A percentile compares a stretch with the other conserved stretches of the same genome.
phyloP scores from a whole-genome alignment of 2,329 filamentous ascomycete species.

The Sarocladium brachiariae region DNA sequence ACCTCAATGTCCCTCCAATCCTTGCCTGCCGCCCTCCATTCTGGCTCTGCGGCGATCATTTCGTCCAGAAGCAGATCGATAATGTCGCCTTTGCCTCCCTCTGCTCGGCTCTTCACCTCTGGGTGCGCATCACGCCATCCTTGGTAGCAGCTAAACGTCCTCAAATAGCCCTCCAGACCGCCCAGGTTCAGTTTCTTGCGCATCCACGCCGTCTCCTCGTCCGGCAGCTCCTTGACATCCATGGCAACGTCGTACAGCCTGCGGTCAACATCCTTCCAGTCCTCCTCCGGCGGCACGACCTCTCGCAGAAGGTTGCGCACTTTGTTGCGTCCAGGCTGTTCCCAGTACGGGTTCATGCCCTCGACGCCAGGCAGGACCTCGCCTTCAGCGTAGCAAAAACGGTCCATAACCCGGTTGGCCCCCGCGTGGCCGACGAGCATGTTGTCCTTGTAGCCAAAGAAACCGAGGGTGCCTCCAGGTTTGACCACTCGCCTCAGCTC shows the following conservation, averaged over 20 bases:
- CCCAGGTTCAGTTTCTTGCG: constrained; percentile 46
- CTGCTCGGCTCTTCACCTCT: constrained; percentile 37
- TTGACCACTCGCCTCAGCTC: constrained; percentile 47
- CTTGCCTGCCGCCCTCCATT: constrained; percentile 41
- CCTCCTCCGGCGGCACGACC: constrained; percentile 41
- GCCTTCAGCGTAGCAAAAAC: constrained; percentile 46
- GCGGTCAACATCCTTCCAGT: constrained; percentile 47
- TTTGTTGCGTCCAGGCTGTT: constrained; percentile 50
- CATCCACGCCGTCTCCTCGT: constrained; percentile 39
- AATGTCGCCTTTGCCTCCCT: constrained; percentile 53
- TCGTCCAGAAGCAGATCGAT: constrained; percentile 56
- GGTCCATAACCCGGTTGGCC: constrained; percentile 46
- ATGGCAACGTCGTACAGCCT: constrained; percentile 52
- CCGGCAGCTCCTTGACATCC: constrained; percentile 23
- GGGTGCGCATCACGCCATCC: constrained; percentile 52
- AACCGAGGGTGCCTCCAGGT: constrained; percentile 51
- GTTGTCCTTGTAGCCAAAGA: constrained; percentile 55
- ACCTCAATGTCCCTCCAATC: constrained; percentile 47
- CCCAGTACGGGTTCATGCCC: constrained; percentile 53
- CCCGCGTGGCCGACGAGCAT: constrained; percentile 45
- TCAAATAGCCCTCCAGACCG: constrained; percentile 52
- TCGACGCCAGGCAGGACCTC: constrained; percentile 36
- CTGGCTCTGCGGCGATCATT: constrained; percentile 45
- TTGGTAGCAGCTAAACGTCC: constrained; percentile 54
- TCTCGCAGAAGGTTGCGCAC: constrained; percentile 44